A percentile compares a stretch with the other conserved stretches of the same genome.
Conservation (phyloP, 352 stramenopile genomes). For the Pythium chondricola region DNA sequence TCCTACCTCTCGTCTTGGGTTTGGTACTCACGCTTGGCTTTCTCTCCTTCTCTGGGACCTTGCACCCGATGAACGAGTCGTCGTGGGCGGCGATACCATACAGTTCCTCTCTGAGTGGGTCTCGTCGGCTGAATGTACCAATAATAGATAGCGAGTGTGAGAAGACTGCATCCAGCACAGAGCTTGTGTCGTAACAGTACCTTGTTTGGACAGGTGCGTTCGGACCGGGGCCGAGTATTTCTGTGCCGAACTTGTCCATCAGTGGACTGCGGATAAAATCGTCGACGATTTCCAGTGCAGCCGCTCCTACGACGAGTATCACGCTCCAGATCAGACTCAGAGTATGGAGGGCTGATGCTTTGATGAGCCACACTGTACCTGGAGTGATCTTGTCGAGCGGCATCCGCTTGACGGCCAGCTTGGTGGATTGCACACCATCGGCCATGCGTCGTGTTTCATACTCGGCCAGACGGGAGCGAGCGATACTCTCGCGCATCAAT, state of each 20-base stretch:
- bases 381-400: slow-evolving; percentile 45
- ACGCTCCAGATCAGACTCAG: neutral
- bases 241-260: slow-evolving; percentile 51
- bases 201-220: too few relatives aligned
- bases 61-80: slow-evolving; percentile 46
- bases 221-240: too few relatives aligned
- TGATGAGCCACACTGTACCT: slow-evolving; percentile 22
- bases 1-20: too few relatives aligned
- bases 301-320: slow-evolving; percentile 31
- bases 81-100: slow-evolving; percentile 42
- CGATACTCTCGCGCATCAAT: slow-evolving; percentile 61
- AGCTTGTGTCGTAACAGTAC: too few relatives aligned
- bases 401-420: slow-evolving; percentile 21
- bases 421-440: neutral
- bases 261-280: slow-evolving; percentile 72
- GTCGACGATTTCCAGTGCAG: slow-evolving; percentile 75
- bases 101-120: slow-evolving; percentile 55
- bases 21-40: too few relatives aligned
- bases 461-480: slow-evolving; percentile 43
- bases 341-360: neutral
- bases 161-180: too few relatives aligned
- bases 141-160: too few relatives aligned
- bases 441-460: slow-evolving; percentile 39
- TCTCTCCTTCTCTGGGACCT: too few relatives aligned
- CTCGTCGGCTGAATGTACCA: slow-evolving; percentile 5